Conservation (phyloP, 257 asterid genomes). For the Rhazya stricta region DNA sequence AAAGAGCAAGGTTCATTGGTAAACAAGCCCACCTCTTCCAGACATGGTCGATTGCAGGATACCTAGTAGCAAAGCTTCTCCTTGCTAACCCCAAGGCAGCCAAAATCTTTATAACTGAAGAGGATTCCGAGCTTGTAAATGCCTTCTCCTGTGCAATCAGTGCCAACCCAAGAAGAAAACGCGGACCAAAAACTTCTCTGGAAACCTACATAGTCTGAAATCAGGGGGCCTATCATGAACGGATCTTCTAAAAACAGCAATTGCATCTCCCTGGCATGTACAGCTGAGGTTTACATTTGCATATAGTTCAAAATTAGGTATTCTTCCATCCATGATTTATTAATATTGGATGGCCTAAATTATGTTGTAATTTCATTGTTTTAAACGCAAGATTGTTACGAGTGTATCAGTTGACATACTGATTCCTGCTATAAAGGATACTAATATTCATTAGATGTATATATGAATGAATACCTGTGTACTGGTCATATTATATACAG, state of each 20-base stretch:
- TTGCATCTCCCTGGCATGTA: constrained; percentile 7
- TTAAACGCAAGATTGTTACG: neutral
- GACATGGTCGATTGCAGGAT: constrained; percentile 77
- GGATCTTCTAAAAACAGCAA: neutral
- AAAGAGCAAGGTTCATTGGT: constrained; percentile 58
- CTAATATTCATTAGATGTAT: neutral
- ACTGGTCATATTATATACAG: neutral
- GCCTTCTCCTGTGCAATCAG: constrained; percentile 66
- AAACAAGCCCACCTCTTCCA: constrained; percentile 59
- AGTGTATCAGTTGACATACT: neutral
- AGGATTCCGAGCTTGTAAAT: constrained; percentile 55
- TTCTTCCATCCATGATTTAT: constrained; percentile 19
- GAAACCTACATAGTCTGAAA: constrained; percentile 46
- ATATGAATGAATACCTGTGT: neutral
- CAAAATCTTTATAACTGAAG: constrained; percentile 47
- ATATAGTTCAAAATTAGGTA: neutral
- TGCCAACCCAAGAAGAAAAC: constrained; percentile 54
- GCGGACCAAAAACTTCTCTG: constrained; percentile 49
- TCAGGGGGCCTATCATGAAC: neutral
- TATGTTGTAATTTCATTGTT: constrained; percentile 8
- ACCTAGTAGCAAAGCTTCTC: constrained; percentile 56
- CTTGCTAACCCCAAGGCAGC: constrained; percentile 53
- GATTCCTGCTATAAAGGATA: neutral
- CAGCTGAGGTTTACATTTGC: constrained; percentile 5
- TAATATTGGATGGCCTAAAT: constrained; percentile 6